Evolutionary conservation across 2,329 filamentous ascomycete species (phyloP), one percentile per base, ranked within the genome.

Genomic region (Lasiodiplodia sp.): DNA sequence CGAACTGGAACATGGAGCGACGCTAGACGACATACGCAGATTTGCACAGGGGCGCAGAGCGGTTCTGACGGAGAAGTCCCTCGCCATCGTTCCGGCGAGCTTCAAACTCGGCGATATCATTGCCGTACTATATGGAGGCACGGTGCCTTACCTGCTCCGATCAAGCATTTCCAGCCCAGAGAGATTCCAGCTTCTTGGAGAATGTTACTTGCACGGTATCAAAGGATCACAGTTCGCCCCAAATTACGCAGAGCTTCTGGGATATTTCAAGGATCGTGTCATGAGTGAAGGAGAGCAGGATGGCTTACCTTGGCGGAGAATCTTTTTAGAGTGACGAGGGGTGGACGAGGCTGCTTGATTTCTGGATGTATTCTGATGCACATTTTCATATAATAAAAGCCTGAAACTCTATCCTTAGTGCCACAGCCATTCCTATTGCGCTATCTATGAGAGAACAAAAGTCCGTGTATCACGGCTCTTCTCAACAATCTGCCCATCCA

Each of bases 401-500:
- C 23, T 23, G 23, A 2, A 23, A 23, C 23, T 7, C 1, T 34
- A 34, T 34, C 7, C 2, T 10, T 0, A 34, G 8, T 10, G 31
- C 8, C 31, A 34, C 2, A 10, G 8, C 8, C 1, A 34, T 2
- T 10, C 8, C 1, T 2, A 1, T 10, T 2, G 8, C 3, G 2
- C 31, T 34, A 10, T 34, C 31, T 34, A 34, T 10, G 8, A 10
- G 7, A 34, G 31, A 34, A 34, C 31, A 3, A 34, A 34, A 10
- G 31, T 34, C 8, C 31, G 31, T 2, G 31, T 0, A 10, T 10
- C 31, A 10, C 8, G 2, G 8, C 53, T 28, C 18, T 37, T 31
- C 4, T 31, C 53, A 56, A 34, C 18, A 18, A 28, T 31, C 56
- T 64, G 47, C 12, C 67, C 67, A 44, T 68, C 67, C 67, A 68